Evolutionary conservation across 2,329 filamentous ascomycete species (phyloP).

Genomic region (Helicocarpus griseus): DNA sequence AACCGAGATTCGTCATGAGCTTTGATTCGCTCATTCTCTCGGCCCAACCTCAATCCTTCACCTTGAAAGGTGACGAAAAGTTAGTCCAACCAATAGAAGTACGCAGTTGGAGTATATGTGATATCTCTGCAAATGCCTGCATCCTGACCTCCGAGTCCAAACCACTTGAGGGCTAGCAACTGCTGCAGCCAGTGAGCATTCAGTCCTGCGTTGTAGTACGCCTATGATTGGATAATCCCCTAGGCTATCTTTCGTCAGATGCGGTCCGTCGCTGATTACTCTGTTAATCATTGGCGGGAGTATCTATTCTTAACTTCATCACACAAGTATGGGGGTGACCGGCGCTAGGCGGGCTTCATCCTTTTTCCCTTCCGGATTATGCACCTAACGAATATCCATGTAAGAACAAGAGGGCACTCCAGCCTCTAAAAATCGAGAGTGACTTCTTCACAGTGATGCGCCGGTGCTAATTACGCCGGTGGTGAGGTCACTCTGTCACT

Average conservation of each 20-base stretch:
- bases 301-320: constrained; percentile 1
- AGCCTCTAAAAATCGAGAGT: background rate
- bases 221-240: background rate
- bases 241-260: background rate
- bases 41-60: background rate
- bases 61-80: background rate
- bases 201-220: background rate
- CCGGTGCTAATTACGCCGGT: background rate
- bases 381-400: background rate
- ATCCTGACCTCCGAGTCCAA: background rate
- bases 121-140: background rate
- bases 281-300: background rate
- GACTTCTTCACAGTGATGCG: constrained; percentile 2
- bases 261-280: background rate
- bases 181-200: background rate
- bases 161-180: background rate
- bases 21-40: background rate
- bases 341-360: background rate
- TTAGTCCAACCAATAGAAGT: background rate
- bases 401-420: background rate
- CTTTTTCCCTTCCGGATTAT: background rate
- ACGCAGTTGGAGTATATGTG: background rate
- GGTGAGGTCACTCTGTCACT: constrained; percentile 2
- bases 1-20: background rate
- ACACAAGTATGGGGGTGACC: background rate